Base-by-base conservation (phyloP, 1,284 basidiomycete genomes). In the Gomphus bonarii region DNA sequence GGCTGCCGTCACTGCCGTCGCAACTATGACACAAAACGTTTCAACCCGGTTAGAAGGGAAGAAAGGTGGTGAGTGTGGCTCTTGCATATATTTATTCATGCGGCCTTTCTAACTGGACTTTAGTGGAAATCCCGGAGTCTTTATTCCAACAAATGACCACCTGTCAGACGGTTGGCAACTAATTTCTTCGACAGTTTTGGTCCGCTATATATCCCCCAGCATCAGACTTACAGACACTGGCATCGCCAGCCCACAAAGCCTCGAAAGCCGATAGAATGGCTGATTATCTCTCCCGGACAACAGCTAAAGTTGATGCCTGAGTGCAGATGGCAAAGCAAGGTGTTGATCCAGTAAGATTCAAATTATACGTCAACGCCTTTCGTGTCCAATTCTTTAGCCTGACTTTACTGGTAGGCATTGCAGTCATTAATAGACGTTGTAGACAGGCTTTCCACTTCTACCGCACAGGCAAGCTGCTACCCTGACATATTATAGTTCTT, bases 171-270 rank as follows among this genome's bases (percentile, higher is more conserved):
- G 87, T 94, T 1, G 88, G 94, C 2, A 94, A 91, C 63, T 97
- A 99, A 69, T 97, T 98, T 68, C 75, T 99, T 10, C 82, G 95
- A 10, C 95, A 98, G 67, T 98, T 94, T 67, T 99, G 95, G 94
- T 79, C 86, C 10, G 81, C 92, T 0, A 80, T 91, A 52, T 87
- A 95, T 58, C 95, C 95, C 1, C 80, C 88, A 1, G 71, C 79
- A 0, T 74, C 77, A 18, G 84, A 90, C 35, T 66, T 77, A 16
- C 76, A 76, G 60, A 73, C 75, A 0, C 65, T 78, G 1, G 68
- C 72, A 3, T 63, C 72, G 1, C 74, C 80, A 10, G 76, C 79
- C 2, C 84, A 90, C 67, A 84, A 85, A 63, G 78, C 80, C 0
- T 76, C 79, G 2, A 91, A 91, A 65, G 87, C 85, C 0, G 78